Evolutionary conservation across 352 stramenopile species (phyloP), one percentile per base, ranked within the genome.

Genomic region (Phytophthora lateralis): DNA sequence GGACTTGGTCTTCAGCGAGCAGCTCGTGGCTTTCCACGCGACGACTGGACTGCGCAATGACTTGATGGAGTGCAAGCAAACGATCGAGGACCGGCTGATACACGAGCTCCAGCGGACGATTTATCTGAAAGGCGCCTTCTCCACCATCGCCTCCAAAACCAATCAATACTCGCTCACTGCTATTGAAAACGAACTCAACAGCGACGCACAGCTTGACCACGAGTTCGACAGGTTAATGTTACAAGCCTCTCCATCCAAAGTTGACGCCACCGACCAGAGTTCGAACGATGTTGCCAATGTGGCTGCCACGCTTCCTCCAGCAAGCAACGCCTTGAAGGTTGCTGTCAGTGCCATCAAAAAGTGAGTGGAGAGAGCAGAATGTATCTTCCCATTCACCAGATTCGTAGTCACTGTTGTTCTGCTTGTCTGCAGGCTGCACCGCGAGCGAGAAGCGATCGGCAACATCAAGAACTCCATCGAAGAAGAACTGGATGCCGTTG

Each of bases 61-160:
- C 14, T 69, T 95, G 48, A 93, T 95, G 80, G 85, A 93, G 62
- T 95, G 80, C 69, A 95, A 95, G 46, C 83, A 93, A 69, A 71
- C 76, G 2, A 92, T 95, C 38, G 82, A 93, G 65, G 84, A 93
- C 37, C 75, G 86, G 41, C 62, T 95, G 20, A 79, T 92, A n/a
- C 69, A 79, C 8, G 80, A 89, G 39, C 75, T 95, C 9, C 76
- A 92, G 46, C 69, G 75, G 55, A 65, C 87, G 26, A 82, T 93
- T 42, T 95, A 90, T 56, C 72, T 91, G 20, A 89, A 92, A 65
- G 59, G 66, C 24, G 76, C 78, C 20, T 91, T 91, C 55, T 60
- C 73, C 35, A 84, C 78, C 51, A 85, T 90, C 35, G 60, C 75
- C 5, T 85, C 74, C 30, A 37, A 51, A 18, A 80, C 78, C 10